Evolutionary conservation across 192 early-diverging fungal species (phyloP), one percentile per base, ranked within the genome.

Genomic region (Entomortierella chlamydospora): DNA sequence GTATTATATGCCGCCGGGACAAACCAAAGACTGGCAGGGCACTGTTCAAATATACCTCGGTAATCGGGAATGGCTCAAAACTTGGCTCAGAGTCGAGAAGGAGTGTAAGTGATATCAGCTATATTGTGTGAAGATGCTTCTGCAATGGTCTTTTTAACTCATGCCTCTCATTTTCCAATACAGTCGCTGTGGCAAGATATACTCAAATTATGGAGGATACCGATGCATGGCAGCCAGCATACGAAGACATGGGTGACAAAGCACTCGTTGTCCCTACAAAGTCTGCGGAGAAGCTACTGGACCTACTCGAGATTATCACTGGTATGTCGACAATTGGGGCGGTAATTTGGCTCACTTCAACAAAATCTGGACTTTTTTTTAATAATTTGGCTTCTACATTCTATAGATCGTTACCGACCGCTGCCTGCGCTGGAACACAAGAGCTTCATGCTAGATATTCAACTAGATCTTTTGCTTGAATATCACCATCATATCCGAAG

Each of bases 21-120:
- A 77, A 51, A 79, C 61, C 15, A 37, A 58, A 15, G 79, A 82
- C 25, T 87, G 81, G 82, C 67, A 70, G 22, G 81, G 84, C 12
- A 65, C 73, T 22, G 84, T 88, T 25, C 82, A 86, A 12, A 68
- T 83, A 4, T 86, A 91, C n/a, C 81, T 91, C 30, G 69, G 80
- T 31, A 89, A 92, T 18, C 45, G 58, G 17, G 85, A 74, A 22
- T 82, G 88, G 73, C 91, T 92, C 73, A 84, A 85, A 7, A 85
- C 89, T 8, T 94, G 93, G 93, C 76, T 94, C 28, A 82, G 87
- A 43, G 85, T 87, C 4, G 93, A 93, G 63, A 90, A 89, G 41
- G 76, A 84, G 15, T 88, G 88, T 89, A 88, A 60, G 80, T 65
- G 20, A 23, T 31, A 9, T 41, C 13, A 41, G 39, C 6, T 13